Conservation (phyloP, 192 early-diverging fungal species). For the Podila minutissima region DNA sequence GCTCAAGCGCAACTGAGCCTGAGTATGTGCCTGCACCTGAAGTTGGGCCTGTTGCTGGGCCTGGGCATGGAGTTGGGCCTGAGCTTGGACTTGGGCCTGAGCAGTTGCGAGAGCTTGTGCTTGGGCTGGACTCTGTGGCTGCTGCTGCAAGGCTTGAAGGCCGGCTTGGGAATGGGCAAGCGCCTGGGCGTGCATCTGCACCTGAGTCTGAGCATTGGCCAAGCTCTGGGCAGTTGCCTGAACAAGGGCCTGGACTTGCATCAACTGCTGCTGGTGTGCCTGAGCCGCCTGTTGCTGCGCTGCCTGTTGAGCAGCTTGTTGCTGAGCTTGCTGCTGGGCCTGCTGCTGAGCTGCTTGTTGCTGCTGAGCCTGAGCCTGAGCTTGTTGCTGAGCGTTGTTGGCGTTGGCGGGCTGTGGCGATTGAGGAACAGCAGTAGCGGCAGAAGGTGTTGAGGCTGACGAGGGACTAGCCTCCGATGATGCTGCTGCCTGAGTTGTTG, state of each 20-base stretch:
- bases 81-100: constrained; percentile 56
- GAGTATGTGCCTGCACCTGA: constrained; percentile 45
- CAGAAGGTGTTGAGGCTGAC: constrained; percentile 17
- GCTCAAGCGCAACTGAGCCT: constrained; percentile 42
- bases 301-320: constrained; percentile 16
- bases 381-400: constrained; percentile 9
- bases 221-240: constrained; percentile 44
- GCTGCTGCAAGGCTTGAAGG: constrained; percentile 47
- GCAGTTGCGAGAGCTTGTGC: constrained; percentile 50
- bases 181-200: constrained; percentile 33
- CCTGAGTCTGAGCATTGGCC: constrained; percentile 24
- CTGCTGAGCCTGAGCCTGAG: constrained; percentile 14
- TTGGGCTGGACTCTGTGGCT: constrained; percentile 18
- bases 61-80: constrained; percentile 54
- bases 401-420: constrained; percentile 29
- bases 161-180: constrained; percentile 40
- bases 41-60: constrained; percentile 49
- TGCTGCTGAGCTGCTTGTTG: constrained; percentile 22
- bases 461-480: constrained; percentile 30
- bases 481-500: constrained; percentile 27
- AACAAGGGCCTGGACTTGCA: constrained; percentile 35
- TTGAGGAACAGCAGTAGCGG: constrained; percentile 19
- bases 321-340: constrained; percentile 21
- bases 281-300: constrained; percentile 1
- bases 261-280: constrained; percentile 11